phyloP scores from a whole-genome alignment of 495 filamentous ascomycete species.

The Peziza echinospora region DNA sequence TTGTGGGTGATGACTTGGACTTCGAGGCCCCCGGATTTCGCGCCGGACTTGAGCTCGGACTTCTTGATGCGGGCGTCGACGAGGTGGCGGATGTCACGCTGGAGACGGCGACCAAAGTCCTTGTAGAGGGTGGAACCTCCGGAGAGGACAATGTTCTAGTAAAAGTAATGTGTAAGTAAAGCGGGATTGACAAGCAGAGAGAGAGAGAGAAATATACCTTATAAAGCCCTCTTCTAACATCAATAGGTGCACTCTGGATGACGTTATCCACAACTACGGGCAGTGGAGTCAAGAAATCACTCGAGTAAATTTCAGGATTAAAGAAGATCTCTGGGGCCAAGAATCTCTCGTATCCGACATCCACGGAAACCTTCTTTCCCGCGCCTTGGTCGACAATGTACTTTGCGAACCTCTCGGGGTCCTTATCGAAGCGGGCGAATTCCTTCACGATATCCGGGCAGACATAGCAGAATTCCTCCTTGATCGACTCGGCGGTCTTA shows the following conservation, averaged over 20 bases:
- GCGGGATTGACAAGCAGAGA: background rate
- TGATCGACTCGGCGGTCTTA: conserved; percentile 93
- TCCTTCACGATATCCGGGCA: conserved; percentile 97
- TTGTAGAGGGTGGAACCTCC: conserved; percentile 94
- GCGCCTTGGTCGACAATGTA: conserved; percentile 74
- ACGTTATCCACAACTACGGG: conserved; percentile 87
- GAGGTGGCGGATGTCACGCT: conserved; percentile 86
- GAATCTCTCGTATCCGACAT: conserved; percentile 96
- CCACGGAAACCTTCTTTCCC: conserved; percentile 60
- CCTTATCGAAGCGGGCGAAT: conserved; percentile 74
- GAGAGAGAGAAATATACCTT: too few species aligned
- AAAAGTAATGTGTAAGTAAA: conserved; percentile 6
- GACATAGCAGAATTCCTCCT: conserved; percentile 96
- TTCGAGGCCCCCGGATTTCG: conserved; percentile 62
- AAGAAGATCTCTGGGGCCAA: conserved; percentile 98
- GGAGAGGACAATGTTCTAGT: conserved; percentile 79
- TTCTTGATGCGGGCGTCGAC: conserved; percentile 80
- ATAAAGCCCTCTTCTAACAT: conserved; percentile 88
- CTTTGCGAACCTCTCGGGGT: conserved; percentile 74
- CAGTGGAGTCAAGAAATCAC: conserved; percentile 88
- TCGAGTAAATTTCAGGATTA: conserved; percentile 97
- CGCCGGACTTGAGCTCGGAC: conserved; percentile 76
- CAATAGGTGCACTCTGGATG: conserved; percentile 91
- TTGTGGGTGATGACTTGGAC: conserved; percentile 94
- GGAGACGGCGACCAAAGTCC: conserved; percentile 84